Conservation (phyloP, 805 yeast species). For the Candida tibetensis region DNA sequence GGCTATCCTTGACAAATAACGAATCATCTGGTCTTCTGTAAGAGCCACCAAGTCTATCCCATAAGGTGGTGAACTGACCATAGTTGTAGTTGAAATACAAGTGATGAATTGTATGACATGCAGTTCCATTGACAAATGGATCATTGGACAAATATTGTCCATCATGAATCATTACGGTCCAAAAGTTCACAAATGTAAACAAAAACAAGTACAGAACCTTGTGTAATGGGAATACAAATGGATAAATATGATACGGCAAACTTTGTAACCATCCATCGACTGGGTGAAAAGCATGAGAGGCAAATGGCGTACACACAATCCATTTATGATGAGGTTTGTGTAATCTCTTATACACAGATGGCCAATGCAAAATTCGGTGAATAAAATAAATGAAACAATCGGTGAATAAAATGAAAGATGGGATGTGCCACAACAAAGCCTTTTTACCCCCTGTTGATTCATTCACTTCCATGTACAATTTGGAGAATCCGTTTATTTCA, state of each 20-base stretch:
- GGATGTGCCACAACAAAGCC: constrained; percentile 64
- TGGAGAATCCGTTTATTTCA: constrained; percentile 82
- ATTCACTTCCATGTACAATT: constrained; percentile 63
- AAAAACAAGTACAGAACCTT: constrained; percentile 76
- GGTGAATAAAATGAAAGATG: constrained; percentile 84
- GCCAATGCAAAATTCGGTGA: constrained; percentile 95
- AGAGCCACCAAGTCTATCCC: constrained; percentile 96
- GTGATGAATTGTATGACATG: constrained; percentile 97
- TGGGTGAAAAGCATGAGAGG: constrained; percentile 98
- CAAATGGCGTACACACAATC: constrained; percentile 98
- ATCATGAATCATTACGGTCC: constrained; percentile 99
- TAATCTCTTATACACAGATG: constrained; percentile 73
- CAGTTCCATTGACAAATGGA: constrained; percentile 94
- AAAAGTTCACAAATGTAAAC: constrained; percentile 89
- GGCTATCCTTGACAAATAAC: constrained; percentile 56
- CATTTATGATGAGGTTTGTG: constrained; percentile 99
- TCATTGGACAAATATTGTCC: constrained; percentile 93
- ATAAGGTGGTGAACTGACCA: constrained; percentile 96
- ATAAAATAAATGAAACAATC: constrained; percentile 89
- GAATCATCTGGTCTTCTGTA: constrained; percentile 91
- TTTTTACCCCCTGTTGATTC: constrained; percentile 67
- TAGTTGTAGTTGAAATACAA: constrained; percentile 96
- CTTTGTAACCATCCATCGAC: constrained; percentile 94
- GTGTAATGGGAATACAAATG: constrained; percentile 89
- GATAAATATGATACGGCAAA: constrained; percentile 89